Conservation (phyloP, 2,329 filamentous ascomycete genomes). For the Claviceps humidiphila region DNA sequence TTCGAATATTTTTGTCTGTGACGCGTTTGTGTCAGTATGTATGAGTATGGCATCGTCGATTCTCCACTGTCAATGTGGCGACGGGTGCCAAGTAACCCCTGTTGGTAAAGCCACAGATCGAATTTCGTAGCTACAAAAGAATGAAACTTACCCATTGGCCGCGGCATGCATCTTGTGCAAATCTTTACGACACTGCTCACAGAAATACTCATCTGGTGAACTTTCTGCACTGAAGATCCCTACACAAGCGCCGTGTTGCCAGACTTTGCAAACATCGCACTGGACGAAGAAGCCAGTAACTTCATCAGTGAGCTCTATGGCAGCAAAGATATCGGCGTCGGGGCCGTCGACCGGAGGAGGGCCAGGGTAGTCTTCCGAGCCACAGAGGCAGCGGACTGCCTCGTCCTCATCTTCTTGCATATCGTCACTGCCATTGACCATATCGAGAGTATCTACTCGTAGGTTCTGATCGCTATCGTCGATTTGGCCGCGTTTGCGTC, state of each 20-base stretch:
- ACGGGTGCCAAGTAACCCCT: background rate
- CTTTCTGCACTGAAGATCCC: constrained; percentile 90
- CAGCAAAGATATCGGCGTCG: constrained; percentile 42
- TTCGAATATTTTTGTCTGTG: constrained; percentile 52
- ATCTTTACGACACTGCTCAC: constrained; percentile 85
- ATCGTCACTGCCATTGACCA: constrained; percentile 53
- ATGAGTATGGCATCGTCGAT: constrained; percentile 19
- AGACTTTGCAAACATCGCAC: constrained; percentile 95
- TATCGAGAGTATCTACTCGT: constrained; percentile 32
- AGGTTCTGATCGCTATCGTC: constrained; percentile 40
- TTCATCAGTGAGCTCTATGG: constrained; percentile 62
- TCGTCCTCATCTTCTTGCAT: constrained; percentile 74
- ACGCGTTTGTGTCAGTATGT: constrained; percentile 28
- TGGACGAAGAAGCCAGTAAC: constrained; percentile 93
- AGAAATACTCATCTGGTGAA: constrained; percentile 95
- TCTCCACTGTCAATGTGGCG: no score
- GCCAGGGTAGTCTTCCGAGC: constrained; percentile 87
- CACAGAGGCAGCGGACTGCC: constrained; percentile 89
- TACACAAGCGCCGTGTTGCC: constrained; percentile 96
- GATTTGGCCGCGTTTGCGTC: constrained; percentile 62
- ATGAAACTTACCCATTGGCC: constrained; percentile 62
- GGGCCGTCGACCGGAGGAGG: constrained; percentile 51
- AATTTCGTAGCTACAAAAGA: background rate
- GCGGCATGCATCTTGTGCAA: constrained; percentile 74
- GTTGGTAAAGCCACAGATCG: background rate